Conservation (phyloP, 495 filamentous ascomycete species). For the Tuber magnatum region DNA sequence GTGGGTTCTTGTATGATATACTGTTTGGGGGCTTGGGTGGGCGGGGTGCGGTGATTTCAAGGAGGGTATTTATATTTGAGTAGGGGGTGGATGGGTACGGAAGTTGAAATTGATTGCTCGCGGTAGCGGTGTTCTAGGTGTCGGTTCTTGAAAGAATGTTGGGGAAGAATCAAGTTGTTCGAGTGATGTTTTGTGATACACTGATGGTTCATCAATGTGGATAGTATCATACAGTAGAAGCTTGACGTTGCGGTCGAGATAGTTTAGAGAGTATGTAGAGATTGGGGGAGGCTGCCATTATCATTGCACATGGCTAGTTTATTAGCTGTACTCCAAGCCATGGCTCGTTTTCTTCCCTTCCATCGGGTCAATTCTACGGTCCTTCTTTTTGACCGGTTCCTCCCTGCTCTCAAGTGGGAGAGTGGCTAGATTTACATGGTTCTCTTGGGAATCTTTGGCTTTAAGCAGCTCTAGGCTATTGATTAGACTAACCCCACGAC, state of each 20-base stretch:
- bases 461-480: not conserved
- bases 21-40: not conserved
- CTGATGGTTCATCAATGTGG: not conserved
- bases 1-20: not conserved
- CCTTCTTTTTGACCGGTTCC: conserved; percentile 33
- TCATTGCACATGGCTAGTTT: not conserved
- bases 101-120: not conserved
- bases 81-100: not conserved
- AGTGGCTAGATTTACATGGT: not conserved
- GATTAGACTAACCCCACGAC: not conserved
- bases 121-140: not conserved
- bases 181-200: not conserved
- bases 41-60: not conserved
- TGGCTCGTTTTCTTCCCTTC: conserved; percentile 33
- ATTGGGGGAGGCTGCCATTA: not conserved
- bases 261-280: not conserved
- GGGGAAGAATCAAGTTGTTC: not conserved
- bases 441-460: not conserved
- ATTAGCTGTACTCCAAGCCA: not conserved
- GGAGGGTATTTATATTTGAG: not conserved
- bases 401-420: conserved; percentile 11
- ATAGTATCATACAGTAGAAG: not conserved
- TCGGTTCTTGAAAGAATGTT: not conserved
- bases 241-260: not conserved
- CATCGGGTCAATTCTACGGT: conserved; percentile 26